Percentiles rank a stretch among this genome's conserved stretches.
Evolutionary conservation across 768 basidiomycete genomes (phyloP).

Genomic region (Mycena belliarum): DNA sequence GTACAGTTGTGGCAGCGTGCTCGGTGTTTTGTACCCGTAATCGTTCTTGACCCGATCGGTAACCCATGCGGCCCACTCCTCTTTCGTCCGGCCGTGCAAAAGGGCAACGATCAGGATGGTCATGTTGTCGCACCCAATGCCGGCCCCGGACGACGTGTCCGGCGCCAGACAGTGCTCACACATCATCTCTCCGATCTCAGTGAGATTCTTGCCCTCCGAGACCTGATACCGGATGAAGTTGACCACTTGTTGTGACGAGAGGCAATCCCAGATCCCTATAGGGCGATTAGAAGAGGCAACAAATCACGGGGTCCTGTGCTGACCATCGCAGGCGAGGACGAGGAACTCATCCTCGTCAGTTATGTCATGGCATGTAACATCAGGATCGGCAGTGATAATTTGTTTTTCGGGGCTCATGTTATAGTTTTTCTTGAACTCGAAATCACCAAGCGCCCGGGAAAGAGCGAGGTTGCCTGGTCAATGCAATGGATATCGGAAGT

Average conservation of each 20-base stretch:
- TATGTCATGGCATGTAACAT: conserved; percentile 79
- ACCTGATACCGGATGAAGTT: conserved; percentile 85
- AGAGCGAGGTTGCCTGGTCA: conserved; percentile 87
- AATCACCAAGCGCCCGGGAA: conserved; percentile 94
- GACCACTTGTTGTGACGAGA: conserved; percentile 89
- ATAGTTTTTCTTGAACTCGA: conserved; percentile 97
- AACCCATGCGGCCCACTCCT: conserved; percentile 93
- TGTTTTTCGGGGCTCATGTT: conserved; percentile 82
- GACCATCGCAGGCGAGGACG: conserved; percentile 96
- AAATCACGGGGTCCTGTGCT: conserved; percentile 23
- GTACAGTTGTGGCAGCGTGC: conserved; percentile 74
- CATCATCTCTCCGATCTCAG: conserved; percentile 86
- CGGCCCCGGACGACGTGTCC: conserved; percentile 85
- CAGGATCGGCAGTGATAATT: conserved; percentile 93
- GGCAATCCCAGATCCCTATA: conserved; percentile 98
- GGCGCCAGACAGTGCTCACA: conserved; percentile 95
- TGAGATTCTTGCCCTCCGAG: conserved; percentile 73
- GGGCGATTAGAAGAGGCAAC: conserved; percentile 9
- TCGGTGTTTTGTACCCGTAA: conserved; percentile 80
- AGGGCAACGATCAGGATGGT: conserved; percentile 90
- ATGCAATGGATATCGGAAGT: background rate
- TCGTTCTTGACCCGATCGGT: conserved; percentile 74
- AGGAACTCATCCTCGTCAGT: conserved; percentile 94
- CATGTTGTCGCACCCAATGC: conserved; percentile 99
- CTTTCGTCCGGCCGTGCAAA: conserved; percentile 82